A percentile compares a stretch with the other conserved stretches of the same genome.
Conservation (phyloP, 2,329 filamentous ascomycete species). For the Calonectria honghensis region DNA sequence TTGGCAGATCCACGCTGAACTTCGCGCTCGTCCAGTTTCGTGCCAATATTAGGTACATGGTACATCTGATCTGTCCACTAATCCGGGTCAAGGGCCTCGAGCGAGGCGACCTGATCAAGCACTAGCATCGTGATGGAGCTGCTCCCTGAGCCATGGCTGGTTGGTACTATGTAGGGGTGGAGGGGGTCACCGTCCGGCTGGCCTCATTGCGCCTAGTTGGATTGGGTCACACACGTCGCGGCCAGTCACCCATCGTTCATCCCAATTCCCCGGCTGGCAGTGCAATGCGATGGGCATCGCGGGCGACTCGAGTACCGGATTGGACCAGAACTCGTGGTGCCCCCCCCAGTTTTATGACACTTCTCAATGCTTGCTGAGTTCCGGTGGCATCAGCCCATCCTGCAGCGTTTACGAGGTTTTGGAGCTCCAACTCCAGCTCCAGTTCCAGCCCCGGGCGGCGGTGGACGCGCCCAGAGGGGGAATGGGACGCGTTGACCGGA, state of each 20-base stretch:
- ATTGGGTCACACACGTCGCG: slow-evolving; percentile 49
- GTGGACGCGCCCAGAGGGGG: slow-evolving; percentile 38
- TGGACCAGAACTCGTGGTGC: slow-evolving; percentile 48
- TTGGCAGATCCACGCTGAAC: slow-evolving; percentile 21
- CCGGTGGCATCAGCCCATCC: slow-evolving; percentile 48
- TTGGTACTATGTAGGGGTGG: slow-evolving; percentile 46
- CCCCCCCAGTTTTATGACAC: slow-evolving; percentile 29
- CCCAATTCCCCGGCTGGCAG: slow-evolving; percentile 47
- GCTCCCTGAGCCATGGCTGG: slow-evolving; percentile 53
- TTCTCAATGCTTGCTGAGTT: slow-evolving; percentile 35
- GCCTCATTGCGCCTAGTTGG: slow-evolving; percentile 44
- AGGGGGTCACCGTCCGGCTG: slow-evolving; percentile 48
- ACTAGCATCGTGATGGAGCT: slow-evolving; percentile 56
- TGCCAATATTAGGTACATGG: slow-evolving; percentile 29
- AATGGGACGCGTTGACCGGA: slow-evolving; percentile 40
- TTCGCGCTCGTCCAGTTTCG: slow-evolving; percentile 18
- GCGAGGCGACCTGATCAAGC: slow-evolving; percentile 47
- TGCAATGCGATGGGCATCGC: slow-evolving; percentile 45
- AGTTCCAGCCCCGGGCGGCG: slow-evolving; percentile 36
- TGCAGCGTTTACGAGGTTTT: slow-evolving; percentile 45
- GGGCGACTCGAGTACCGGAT: slow-evolving; percentile 49
- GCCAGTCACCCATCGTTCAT: slow-evolving; percentile 51
- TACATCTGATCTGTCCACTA: slow-evolving; percentile 16
- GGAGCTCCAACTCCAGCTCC: slow-evolving; percentile 38
- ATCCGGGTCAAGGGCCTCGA: slow-evolving; percentile 38